These are phyloP conservation scores for Alternaria sp. DNA, from an alignment of 2,329 filamentous ascomycete species.

Conservation along the genomic window DNA sequence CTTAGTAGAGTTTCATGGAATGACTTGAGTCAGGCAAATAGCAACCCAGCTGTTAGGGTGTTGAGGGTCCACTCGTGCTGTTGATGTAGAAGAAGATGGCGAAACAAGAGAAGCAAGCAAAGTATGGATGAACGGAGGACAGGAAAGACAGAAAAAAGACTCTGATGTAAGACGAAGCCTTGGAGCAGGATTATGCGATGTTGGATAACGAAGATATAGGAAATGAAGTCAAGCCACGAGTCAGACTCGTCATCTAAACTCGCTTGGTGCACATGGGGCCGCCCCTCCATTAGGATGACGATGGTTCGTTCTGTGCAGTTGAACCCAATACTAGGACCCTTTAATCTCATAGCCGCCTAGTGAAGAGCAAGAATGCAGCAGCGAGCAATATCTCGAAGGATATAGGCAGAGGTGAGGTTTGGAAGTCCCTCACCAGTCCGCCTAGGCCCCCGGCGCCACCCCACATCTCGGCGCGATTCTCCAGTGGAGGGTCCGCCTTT, in stretches of 20 bases:
- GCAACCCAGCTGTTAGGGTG: slow-evolving; percentile 37
- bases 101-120: slow-evolving; percentile 6
- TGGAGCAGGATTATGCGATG: slow-evolving; percentile 19
- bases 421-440: slow-evolving; percentile 25
- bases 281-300: slow-evolving; percentile 21
- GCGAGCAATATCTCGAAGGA: slow-evolving; percentile 23
- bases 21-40: slow-evolving; percentile 25
- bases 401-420: slow-evolving; percentile 45
- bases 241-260: slow-evolving; percentile 42
- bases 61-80: slow-evolving; percentile 15
- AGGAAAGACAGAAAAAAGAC: slow-evolving; percentile 14
- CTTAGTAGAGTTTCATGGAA: slow-evolving; percentile 39
- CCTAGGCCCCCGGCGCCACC: slow-evolving; percentile 20
- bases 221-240: slow-evolving; percentile 48
- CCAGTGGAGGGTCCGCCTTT: slow-evolving; percentile 29
- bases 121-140: slow-evolving; percentile 7
- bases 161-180: slow-evolving; percentile 28
- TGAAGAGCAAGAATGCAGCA: slow-evolving; percentile 20
- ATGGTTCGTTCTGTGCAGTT: slow-evolving; percentile 20
- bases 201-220: slow-evolving; percentile 31
- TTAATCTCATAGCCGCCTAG: slow-evolving; percentile 41
- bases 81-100: slow-evolving; percentile 1
- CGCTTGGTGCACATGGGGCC: slow-evolving; percentile 29
- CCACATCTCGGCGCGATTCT: slow-evolving; percentile 31
- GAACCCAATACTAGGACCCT: slow-evolving; percentile 35